Evolutionary conservation across 1,284 basidiomycete species (phyloP).

Genomic region (Fomitiporia mediterranea): DNA sequence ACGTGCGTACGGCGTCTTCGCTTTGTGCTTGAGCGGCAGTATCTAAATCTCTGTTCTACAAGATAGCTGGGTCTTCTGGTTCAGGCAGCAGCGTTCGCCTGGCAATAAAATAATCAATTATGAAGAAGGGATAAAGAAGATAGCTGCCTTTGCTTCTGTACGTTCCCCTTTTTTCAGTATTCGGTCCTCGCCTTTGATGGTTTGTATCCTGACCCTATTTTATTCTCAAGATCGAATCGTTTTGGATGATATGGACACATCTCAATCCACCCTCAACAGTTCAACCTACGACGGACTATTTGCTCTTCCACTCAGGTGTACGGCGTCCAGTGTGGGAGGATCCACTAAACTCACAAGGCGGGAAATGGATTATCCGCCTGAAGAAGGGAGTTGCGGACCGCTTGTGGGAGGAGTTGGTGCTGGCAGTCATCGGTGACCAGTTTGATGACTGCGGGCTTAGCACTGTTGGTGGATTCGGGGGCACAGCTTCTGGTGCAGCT

Average conservation of each 20-base stretch:
- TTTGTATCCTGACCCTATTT: slow-evolving; percentile 16
- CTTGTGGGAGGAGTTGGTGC: slow-evolving; percentile 77
- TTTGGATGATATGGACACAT: slow-evolving; percentile 81
- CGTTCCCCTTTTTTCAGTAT: slow-evolving; percentile 26
- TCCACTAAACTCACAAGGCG: slow-evolving; percentile 78
- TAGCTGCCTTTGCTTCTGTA: slow-evolving; percentile 73
- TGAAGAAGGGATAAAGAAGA: slow-evolving; percentile 83
- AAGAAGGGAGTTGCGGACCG: slow-evolving; percentile 78
- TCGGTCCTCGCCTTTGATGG: not conserved
- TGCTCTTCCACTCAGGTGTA: slow-evolving; percentile 79
- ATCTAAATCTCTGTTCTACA: slow-evolving; percentile 10
- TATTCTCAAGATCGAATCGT: slow-evolving; percentile 69
- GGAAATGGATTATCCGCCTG: slow-evolving; percentile 89
- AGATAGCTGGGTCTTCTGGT: slow-evolving; percentile 80
- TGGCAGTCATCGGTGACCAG: slow-evolving; percentile 75
- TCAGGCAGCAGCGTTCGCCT: slow-evolving; percentile 75
- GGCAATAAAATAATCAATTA: slow-evolving; percentile 78
- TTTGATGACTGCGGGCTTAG: slow-evolving; percentile 56
- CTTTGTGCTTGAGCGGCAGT: slow-evolving; percentile 19
- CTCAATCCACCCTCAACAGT: slow-evolving; percentile 68
- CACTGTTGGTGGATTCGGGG: slow-evolving; percentile 4
- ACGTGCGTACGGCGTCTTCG: slow-evolving; percentile 60
- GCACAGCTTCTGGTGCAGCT: not conserved
- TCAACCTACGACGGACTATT: slow-evolving; percentile 77
- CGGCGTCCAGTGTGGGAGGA: slow-evolving; percentile 89